Conservation (phyloP, 2,329 filamentous ascomycete species). For the Colletotrichum melonis region DNA sequence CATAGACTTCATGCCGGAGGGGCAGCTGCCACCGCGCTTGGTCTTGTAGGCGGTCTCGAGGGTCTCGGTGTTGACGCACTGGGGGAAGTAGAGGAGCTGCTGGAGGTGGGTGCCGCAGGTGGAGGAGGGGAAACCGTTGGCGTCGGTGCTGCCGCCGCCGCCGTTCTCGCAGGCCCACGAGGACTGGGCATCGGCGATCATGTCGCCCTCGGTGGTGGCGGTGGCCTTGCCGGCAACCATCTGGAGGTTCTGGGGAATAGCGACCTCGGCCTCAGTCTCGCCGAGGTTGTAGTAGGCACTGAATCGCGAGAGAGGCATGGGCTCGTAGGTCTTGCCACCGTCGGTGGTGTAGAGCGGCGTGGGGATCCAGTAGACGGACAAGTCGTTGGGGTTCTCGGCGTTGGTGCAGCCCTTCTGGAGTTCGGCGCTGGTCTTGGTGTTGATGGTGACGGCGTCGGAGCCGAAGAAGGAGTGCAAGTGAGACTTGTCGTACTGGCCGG, state of each 20-base stretch:
- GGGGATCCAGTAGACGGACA: constrained; percentile 59
- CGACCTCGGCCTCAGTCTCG: constrained; percentile 51
- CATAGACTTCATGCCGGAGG: constrained; percentile 56
- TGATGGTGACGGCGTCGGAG: constrained; percentile 46
- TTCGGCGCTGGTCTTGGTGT: constrained; percentile 45
- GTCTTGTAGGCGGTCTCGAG: constrained; percentile 42
- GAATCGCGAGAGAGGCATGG: constrained; percentile 51
- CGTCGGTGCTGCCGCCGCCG: constrained; percentile 49
- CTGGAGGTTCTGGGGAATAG: constrained; percentile 57
- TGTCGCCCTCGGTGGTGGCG: constrained; percentile 52
- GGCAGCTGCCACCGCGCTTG: constrained; percentile 50
- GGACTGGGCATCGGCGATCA: constrained; percentile 38
- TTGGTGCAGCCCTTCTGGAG: constrained; percentile 57
- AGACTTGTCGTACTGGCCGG: constrained; percentile 44
- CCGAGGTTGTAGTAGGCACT: constrained; percentile 58
- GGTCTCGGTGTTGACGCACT: constrained; percentile 40
- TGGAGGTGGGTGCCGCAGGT: constrained; percentile 67
- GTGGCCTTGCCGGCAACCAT: constrained; percentile 54
- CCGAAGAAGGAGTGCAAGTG: constrained; percentile 51
- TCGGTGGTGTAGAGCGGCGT: constrained; percentile 52
- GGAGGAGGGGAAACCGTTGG: constrained; percentile 78
- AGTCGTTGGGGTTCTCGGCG: constrained; percentile 58
- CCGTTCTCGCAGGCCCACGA: constrained; percentile 47
- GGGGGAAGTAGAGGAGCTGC: constrained; percentile 59
- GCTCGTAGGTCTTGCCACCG: constrained; percentile 44